Percentiles rank a stretch among this genome's conserved stretches.
phyloP scores from a whole-genome alignment of 352 stramenopile genomes.

The Phytophthora multivora region DNA sequence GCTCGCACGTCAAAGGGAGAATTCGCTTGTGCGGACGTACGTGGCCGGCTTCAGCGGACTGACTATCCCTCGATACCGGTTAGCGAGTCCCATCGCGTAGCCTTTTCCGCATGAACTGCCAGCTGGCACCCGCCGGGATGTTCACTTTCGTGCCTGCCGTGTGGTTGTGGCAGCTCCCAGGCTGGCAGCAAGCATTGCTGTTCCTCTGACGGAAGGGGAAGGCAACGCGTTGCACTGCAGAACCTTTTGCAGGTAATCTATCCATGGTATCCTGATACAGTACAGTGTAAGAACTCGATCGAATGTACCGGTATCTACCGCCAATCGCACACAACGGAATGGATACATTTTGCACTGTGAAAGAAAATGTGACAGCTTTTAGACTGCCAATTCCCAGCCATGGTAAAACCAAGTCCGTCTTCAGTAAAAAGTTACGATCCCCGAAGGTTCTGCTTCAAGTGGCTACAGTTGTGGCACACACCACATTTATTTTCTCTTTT shows the following conservation, averaged over 20 bases:
- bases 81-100: conserved; percentile 23
- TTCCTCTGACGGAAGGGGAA: not conserved
- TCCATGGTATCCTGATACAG: too few species aligned
- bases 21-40: conserved; percentile 30
- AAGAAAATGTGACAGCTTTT: too few species aligned
- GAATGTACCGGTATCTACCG: too few species aligned
- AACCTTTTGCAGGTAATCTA: not conserved
- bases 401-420: too few species aligned
- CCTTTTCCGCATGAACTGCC: conserved; percentile 27
- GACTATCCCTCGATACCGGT: conserved; percentile 25
- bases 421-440: too few species aligned
- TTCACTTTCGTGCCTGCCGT: conserved; percentile 26
- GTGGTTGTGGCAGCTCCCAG: conserved; percentile 22
- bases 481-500: too few species aligned
- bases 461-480: too few species aligned
- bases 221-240: not conserved
- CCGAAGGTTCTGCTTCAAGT: too few species aligned
- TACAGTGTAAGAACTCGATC: too few species aligned
- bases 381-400: too few species aligned
- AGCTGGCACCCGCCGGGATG: conserved; percentile 18
- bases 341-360: too few species aligned
- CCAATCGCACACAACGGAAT: too few species aligned
- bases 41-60: conserved; percentile 22
- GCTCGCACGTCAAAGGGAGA: conserved; percentile 9
- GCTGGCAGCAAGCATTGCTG: not conserved